A percentile compares a stretch with the other conserved stretches of the same genome.
Conservation (phyloP, 306 rosid species). For the Quercus rubra region DNA sequence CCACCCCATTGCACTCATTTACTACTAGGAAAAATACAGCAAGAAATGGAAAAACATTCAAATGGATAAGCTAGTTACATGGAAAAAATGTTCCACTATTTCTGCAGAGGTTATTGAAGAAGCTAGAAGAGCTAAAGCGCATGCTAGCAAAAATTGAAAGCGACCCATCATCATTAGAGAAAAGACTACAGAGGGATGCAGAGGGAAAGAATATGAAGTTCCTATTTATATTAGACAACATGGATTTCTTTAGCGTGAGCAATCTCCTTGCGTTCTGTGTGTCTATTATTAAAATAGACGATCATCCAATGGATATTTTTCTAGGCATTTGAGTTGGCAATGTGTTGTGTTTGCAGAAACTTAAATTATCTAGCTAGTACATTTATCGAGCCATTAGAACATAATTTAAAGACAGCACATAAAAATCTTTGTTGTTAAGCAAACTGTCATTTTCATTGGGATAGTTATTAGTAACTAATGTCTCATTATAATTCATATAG, state of each 20-base stretch:
- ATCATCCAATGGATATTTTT: no score
- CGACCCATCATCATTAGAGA: background rate
- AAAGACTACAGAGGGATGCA: background rate
- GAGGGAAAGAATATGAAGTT: background rate
- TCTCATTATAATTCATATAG: background rate
- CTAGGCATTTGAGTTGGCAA: background rate
- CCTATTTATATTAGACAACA: no score
- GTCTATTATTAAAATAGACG: no score
- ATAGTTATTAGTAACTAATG: background rate
- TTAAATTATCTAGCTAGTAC: background rate
- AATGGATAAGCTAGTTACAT: conserved; percentile 8
- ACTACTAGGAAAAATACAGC: no score
- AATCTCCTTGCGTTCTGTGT: no score
- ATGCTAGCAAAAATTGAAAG: background rate
- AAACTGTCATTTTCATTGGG: background rate
- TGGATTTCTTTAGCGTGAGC: no score
- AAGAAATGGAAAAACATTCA: background rate
- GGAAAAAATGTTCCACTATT: conserved; percentile 29
- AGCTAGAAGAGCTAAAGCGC: conserved; percentile 17
- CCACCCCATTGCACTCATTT: no score
- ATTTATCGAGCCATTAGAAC: background rate
- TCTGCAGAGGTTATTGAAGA: conserved; percentile 30
- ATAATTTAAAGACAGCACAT: background rate
- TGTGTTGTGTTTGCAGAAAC: background rate
- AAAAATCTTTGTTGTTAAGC: background rate